A percentile compares a stretch with the other conserved stretches of the same genome.
Conservation (phyloP, 1,284 basidiomycete species). For the Athelia psychrophila region DNA sequence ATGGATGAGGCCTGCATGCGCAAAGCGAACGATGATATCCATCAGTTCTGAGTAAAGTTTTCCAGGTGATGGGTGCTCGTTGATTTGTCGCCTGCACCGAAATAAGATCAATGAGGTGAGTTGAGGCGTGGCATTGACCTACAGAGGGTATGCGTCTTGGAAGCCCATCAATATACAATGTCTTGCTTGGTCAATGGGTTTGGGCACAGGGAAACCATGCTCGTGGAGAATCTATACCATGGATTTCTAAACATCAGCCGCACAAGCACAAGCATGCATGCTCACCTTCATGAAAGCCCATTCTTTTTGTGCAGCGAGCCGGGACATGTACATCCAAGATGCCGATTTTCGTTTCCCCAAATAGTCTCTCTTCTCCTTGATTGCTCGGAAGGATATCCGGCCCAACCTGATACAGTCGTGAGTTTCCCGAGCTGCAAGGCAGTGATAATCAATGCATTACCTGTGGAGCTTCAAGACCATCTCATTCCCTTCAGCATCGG, state of each 20-base stretch:
- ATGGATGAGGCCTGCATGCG: slow-evolving; percentile 91
- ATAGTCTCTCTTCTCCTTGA: slow-evolving; percentile 98
- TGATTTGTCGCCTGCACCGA: slow-evolving; percentile 77
- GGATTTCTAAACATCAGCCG: background rate
- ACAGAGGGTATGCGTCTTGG: slow-evolving; percentile 95
- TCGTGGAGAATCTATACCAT: slow-evolving; percentile 82
- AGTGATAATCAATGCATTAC: slow-evolving; percentile 35
- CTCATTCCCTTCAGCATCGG: slow-evolving; percentile 78
- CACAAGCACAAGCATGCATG: background rate
- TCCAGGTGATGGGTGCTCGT: slow-evolving; percentile 80
- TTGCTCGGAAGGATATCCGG: slow-evolving; percentile 93
- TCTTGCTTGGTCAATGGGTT: slow-evolving; percentile 90
- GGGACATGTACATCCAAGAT: slow-evolving; percentile 99
- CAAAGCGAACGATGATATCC: slow-evolving; percentile 95
- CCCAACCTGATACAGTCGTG: slow-evolving; percentile 66
- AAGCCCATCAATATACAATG: slow-evolving; percentile 97
- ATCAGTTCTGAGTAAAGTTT: slow-evolving; percentile 91
- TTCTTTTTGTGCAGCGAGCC: slow-evolving; percentile 94
- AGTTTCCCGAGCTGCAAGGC: slow-evolving; percentile 4
- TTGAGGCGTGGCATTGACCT: slow-evolving; percentile 26
- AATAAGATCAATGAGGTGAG: slow-evolving; percentile 1
- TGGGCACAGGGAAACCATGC: slow-evolving; percentile 91
- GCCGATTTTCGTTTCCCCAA: slow-evolving; percentile 94
- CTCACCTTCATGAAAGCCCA: slow-evolving; percentile 97
- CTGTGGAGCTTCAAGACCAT: slow-evolving; percentile 93